A percentile compares a stretch with the other conserved stretches of the same genome.
phyloP scores from a whole-genome alignment of 495 filamentous ascomycete species.

The Penicillium herquei region DNA sequence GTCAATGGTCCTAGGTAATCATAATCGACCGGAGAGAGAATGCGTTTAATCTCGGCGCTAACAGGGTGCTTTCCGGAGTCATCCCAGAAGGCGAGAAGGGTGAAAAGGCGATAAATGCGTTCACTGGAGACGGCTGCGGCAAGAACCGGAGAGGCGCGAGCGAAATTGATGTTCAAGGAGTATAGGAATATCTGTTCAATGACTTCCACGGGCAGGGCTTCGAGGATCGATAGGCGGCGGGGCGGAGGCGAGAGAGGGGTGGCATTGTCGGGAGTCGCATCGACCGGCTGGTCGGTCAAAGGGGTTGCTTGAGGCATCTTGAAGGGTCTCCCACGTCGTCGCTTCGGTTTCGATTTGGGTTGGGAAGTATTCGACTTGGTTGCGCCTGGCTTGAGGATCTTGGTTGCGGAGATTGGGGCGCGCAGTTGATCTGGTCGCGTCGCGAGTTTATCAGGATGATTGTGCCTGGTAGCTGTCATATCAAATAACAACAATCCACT shows the following conservation, averaged over 20 bases:
- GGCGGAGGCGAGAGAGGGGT: background rate
- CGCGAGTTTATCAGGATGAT: background rate
- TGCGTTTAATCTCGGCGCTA: slow-evolving; percentile 19
- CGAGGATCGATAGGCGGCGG: slow-evolving; percentile 36
- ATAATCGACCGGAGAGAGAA: slow-evolving; percentile 37
- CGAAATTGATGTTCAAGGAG: slow-evolving; percentile 47
- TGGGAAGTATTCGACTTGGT: background rate
- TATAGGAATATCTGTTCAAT: slow-evolving; percentile 54
- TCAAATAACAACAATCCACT: too few species aligned
- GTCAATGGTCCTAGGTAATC: slow-evolving; percentile 5
- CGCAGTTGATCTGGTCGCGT: background rate
- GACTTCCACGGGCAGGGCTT: slow-evolving; percentile 52
- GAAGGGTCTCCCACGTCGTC: background rate
- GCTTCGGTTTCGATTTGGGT: background rate
- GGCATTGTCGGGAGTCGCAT: background rate
- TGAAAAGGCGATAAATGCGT: slow-evolving; percentile 38
- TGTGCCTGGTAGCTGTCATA: background rate
- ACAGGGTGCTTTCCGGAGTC: slow-evolving; percentile 12
- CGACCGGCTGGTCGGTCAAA: background rate
- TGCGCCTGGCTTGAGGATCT: background rate
- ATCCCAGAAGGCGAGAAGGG: slow-evolving; percentile 42
- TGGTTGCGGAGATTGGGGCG: background rate
- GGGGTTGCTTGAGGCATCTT: background rate
- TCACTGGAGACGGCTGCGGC: slow-evolving; percentile 41
- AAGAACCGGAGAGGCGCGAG: slow-evolving; percentile 40